Percentiles rank a stretch among this genome's conserved stretches.
phyloP scores from a whole-genome alignment of 257 asterid species.

The Nicotiana knightiana region DNA sequence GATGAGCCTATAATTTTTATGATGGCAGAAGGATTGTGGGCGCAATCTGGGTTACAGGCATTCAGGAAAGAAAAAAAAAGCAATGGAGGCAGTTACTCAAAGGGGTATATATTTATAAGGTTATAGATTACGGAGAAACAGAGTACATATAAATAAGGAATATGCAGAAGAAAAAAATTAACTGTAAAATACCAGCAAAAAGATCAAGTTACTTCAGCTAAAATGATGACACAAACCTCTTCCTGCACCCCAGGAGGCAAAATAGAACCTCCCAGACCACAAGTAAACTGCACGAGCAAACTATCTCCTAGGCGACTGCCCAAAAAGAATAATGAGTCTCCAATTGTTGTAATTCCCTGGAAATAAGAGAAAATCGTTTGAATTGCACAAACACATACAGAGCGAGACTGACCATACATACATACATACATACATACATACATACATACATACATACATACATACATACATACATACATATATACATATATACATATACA shows the following conservation, averaged over 20 bases:
- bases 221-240: constrained; percentile 53
- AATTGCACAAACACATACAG: not conserved
- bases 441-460: not conserved
- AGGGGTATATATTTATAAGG: not conserved
- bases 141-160: not conserved
- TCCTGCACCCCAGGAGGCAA: constrained; percentile 70
- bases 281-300: constrained; percentile 83
- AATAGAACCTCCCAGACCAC: constrained; percentile 59
- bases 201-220: constrained; percentile 11
- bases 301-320: constrained; percentile 99
- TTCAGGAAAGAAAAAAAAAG: not conserved
- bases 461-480: accelerated
- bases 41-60: not conserved
- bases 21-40: not conserved
- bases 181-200: not conserved
- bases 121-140: not conserved
- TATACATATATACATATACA: not conserved
- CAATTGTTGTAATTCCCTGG: constrained; percentile 80
- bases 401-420: not conserved
- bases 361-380: not conserved
- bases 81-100: not conserved
- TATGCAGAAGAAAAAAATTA: not conserved
- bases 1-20: not conserved
- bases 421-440: not conserved
- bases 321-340: constrained; percentile 82